phyloP scores from a whole-genome alignment of 768 basidiomycete genomes.

The Suillus lakei region DNA sequence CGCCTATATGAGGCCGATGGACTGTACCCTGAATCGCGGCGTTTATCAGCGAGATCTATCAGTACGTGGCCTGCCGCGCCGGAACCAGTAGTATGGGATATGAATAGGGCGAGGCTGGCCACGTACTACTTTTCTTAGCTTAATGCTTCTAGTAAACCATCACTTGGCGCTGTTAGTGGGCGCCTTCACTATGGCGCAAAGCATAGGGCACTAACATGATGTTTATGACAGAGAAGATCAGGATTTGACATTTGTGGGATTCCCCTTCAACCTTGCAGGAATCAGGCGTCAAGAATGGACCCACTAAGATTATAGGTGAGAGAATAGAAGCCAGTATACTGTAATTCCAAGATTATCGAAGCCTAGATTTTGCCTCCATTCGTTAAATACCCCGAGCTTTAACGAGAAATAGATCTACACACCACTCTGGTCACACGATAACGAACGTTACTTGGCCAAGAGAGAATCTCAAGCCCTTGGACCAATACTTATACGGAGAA shows the following conservation, averaged over 20 bases:
- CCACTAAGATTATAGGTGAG: neutral
- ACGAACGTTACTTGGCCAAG: neutral
- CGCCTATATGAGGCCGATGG: neutral
- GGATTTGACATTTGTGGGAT: neutral
- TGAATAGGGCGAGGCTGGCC: neutral
- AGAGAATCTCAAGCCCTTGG: neutral
- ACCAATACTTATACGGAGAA: neutral
- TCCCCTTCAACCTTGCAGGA: neutral
- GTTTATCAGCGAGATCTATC: neutral
- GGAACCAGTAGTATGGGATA: neutral
- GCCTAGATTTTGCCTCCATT: neutral
- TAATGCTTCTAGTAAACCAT: neutral
- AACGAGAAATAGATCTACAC: neutral
- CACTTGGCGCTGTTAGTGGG: neutral
- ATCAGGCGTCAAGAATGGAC: neutral
- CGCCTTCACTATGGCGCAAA: neutral
- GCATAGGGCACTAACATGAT: neutral
- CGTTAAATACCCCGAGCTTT: neutral
- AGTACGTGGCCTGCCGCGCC: neutral
- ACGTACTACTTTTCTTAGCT: conserved; percentile 1
- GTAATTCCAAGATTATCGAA: neutral
- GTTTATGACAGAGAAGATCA: neutral
- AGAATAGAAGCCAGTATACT: neutral
- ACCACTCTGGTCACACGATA: neutral
- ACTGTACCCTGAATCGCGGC: neutral